Conservation (phyloP, 2,329 filamentous ascomycete genomes). For the Colletotrichum costaricense region DNA sequence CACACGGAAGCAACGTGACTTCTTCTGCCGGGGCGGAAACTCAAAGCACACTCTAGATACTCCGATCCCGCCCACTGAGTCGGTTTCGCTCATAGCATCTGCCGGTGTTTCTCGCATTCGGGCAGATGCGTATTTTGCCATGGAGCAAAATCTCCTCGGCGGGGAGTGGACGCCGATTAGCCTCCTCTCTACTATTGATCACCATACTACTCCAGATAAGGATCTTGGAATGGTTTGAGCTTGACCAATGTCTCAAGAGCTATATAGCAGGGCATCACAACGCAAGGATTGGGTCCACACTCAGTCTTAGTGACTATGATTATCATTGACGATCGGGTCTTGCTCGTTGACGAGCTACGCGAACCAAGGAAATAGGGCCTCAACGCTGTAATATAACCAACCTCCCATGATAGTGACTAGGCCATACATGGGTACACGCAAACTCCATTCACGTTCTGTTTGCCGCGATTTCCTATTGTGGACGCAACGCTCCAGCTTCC, state of each 20-base stretch:
- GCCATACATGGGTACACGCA: neutral
- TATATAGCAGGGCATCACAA: neutral
- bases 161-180: conserved; percentile 45
- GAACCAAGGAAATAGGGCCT: neutral
- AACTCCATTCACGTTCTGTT: neutral
- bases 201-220: conserved; percentile 45
- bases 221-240: conserved; percentile 43
- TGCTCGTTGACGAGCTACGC: neutral
- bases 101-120: conserved; percentile 39
- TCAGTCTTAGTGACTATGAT: neutral
- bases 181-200: conserved; percentile 48
- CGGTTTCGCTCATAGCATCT: neutral
- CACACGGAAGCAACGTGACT: neutral
- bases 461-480: conserved; percentile 32
- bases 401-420: neutral
- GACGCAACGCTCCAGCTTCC: conserved; percentile 40
- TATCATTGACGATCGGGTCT: conserved; percentile 5
- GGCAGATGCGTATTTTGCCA: conserved; percentile 47
- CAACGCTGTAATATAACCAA: neutral
- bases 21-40: neutral
- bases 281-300: neutral
- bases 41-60: neutral
- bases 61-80: neutral
- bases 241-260: neutral
- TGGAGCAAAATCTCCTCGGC: conserved; percentile 42